phyloP scores from a whole-genome alignment of 2,329 filamentous ascomycete species.

The Stagonosporopsis cucurbitacearum region DNA sequence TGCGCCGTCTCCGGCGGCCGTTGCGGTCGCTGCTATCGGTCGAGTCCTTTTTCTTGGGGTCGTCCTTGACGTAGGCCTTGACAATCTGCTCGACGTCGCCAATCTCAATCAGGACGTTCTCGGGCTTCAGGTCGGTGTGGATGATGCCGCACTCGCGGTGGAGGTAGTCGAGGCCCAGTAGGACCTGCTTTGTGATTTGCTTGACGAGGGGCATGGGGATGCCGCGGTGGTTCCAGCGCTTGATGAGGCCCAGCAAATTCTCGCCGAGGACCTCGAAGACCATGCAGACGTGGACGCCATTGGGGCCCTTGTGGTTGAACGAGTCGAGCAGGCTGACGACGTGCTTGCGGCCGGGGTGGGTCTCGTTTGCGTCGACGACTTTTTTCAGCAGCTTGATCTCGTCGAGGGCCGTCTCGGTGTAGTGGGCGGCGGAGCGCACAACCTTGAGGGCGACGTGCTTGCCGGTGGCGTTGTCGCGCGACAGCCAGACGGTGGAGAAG shows the following conservation, averaged over 20 bases:
- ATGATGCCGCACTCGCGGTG: conserved; percentile 99
- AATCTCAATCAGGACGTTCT: conserved; percentile 98
- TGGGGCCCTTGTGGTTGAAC: conserved; percentile 96
- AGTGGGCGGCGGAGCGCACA: conserved; percentile 95
- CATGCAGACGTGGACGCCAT: conserved; percentile 98
- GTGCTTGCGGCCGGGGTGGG: conserved; percentile 91
- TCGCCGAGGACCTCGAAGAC: conserved; percentile 98
- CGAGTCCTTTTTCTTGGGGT: conserved; percentile 67
- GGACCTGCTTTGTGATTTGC: conserved; percentile 97
- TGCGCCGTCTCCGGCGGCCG: conserved; percentile 85
- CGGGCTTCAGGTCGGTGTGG: conserved; percentile 95
- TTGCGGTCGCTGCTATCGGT: conserved; percentile 94
- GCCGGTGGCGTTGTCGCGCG: conserved; percentile 81
- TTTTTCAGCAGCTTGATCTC: conserved; percentile 98
- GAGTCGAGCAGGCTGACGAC: conserved; percentile 96
- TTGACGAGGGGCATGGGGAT: conserved; percentile 97
- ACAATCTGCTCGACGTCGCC: conserved; percentile 99
- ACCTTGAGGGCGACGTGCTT: conserved; percentile 99
- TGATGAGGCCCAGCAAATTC: conserved; percentile 93
- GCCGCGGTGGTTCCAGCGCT: conserved; percentile 96
- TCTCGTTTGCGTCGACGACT: conserved; percentile 92
- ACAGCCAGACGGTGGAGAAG: conserved; percentile 94
- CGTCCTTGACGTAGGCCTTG: conserved; percentile 90
- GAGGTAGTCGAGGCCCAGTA: conserved; percentile 93
- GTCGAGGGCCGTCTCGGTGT: conserved; percentile 97